phyloP scores from a whole-genome alignment of 805 yeast species.

The Kazachstania psychrophila region DNA sequence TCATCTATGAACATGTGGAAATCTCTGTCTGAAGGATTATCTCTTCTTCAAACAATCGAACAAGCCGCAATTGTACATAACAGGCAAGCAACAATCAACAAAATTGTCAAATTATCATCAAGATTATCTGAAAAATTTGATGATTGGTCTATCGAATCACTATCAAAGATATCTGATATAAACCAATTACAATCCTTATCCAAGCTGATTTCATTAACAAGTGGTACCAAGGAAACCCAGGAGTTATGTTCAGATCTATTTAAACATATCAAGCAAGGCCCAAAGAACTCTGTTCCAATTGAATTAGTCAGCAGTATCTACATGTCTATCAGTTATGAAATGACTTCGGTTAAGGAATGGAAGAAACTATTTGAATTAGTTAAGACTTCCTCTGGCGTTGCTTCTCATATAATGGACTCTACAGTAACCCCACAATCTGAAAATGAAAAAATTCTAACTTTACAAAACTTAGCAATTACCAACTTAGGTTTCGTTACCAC shows the following conservation, averaged over 20 bases:
- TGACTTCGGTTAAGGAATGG: constrained; percentile 40
- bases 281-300: constrained; percentile 42
- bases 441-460: constrained; percentile 21
- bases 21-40: constrained; percentile 24
- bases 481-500: constrained; percentile 37
- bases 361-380: constrained; percentile 48
- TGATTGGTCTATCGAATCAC: not conserved
- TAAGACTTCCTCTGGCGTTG: constrained; percentile 41
- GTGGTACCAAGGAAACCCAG: constrained; percentile 13
- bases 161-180: not conserved
- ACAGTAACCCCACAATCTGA: constrained; percentile 4
- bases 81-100: constrained; percentile 2
- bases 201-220: constrained; percentile 17
- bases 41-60: constrained; percentile 17
- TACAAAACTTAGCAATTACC: constrained; percentile 48
- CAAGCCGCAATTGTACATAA: constrained; percentile 7
- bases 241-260: constrained; percentile 34
- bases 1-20: constrained; percentile 11
- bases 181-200: constrained; percentile 34
- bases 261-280: constrained; percentile 46
- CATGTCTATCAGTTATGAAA: constrained; percentile 33
- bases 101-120: not conserved
- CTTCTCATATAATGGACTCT: constrained; percentile 21
- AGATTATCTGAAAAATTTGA: constrained; percentile 1
- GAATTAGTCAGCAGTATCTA: constrained; percentile 40